Conservation (phyloP, 2,329 filamentous ascomycete species). For the Paecilomyces sp. region DNA sequence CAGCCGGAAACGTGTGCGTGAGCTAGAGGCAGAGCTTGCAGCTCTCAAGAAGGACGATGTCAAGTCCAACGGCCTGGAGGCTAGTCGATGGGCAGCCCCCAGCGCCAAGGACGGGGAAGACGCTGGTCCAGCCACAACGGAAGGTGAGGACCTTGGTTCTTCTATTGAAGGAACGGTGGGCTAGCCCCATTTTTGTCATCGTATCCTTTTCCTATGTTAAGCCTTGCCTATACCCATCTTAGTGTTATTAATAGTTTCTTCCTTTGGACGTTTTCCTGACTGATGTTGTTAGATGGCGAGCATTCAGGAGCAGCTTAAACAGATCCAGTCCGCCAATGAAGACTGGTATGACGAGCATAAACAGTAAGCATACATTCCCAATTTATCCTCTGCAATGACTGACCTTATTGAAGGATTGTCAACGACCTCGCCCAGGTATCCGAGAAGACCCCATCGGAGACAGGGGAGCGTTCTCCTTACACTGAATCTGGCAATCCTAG, state of each 20-base stretch:
- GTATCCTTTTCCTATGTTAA: constrained; percentile 1
- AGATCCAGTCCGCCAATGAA: constrained; percentile 38
- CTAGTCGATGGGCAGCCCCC: constrained; percentile 36
- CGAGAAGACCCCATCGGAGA: constrained; percentile 20
- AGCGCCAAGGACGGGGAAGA: constrained; percentile 24
- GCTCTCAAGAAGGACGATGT: constrained; percentile 25
- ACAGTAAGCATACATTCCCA: constrained; percentile 23
- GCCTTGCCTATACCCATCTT: neutral
- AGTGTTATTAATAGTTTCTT: constrained; percentile 7
- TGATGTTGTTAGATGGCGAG: constrained; percentile 36
- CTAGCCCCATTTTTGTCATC: constrained; percentile 30
- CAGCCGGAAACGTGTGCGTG: constrained; percentile 29
- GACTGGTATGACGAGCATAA: constrained; percentile 38
- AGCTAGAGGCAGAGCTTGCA: constrained; percentile 31
- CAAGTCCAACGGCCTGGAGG: constrained; percentile 27
- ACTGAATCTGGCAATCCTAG: constrained; percentile 9
- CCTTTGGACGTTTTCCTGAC: constrained; percentile 14
- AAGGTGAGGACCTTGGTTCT: constrained; percentile 42
- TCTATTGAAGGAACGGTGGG: constrained; percentile 43
- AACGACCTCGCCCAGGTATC: constrained; percentile 30
- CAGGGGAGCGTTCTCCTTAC: constrained; percentile 21
- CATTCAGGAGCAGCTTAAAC: constrained; percentile 40
- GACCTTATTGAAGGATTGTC: constrained; percentile 23
- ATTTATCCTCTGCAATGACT: constrained; percentile 2
- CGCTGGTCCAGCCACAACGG: constrained; percentile 27